Evolutionary conservation across 2,329 filamentous ascomycete genomes (phyloP).

Genomic region (Pseudofabraea citricarpa): DNA sequence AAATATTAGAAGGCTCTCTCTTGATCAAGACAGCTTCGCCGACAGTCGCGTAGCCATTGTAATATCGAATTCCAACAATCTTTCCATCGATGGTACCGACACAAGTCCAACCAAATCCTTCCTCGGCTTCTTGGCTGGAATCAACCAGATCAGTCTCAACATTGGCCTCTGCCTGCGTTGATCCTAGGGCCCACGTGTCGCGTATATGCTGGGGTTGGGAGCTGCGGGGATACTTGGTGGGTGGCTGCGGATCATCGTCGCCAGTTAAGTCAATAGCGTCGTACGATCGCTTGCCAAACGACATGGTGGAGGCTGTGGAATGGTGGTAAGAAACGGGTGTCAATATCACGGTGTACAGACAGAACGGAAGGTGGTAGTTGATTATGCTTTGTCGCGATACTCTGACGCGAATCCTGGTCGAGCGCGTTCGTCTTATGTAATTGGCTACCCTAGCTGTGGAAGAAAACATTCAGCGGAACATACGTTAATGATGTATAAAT

Average conservation of each 20-base stretch:
- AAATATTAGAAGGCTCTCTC: conserved; percentile 64
- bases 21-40: conserved; percentile 59
- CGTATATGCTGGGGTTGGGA: conserved; percentile 13
- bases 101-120: conserved; percentile 23
- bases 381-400: too few species aligned
- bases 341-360: too few species aligned
- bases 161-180: conserved; percentile 8
- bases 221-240: conserved; percentile 23
- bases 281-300: conserved; percentile 30
- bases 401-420: too few species aligned
- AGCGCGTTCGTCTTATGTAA: too few species aligned
- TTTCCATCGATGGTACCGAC: conserved; percentile 34
- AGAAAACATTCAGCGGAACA: too few species aligned
- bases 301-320: conserved; percentile 4
- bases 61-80: conserved; percentile 51
- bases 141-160: conserved; percentile 24
- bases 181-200: conserved; percentile 8
- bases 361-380: too few species aligned
- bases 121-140: conserved; percentile 24
- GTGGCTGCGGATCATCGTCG: conserved; percentile 24
- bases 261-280: conserved; percentile 38
- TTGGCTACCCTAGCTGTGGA: too few species aligned
- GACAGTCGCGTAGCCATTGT: conserved; percentile 54
- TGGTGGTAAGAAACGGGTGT: too few species aligned
- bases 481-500: too few species aligned